A percentile compares a stretch with the other conserved stretches of the same genome.
phyloP scores from a whole-genome alignment of 192 early-diverging fungal genomes.

The Coemansia sp. region DNA sequence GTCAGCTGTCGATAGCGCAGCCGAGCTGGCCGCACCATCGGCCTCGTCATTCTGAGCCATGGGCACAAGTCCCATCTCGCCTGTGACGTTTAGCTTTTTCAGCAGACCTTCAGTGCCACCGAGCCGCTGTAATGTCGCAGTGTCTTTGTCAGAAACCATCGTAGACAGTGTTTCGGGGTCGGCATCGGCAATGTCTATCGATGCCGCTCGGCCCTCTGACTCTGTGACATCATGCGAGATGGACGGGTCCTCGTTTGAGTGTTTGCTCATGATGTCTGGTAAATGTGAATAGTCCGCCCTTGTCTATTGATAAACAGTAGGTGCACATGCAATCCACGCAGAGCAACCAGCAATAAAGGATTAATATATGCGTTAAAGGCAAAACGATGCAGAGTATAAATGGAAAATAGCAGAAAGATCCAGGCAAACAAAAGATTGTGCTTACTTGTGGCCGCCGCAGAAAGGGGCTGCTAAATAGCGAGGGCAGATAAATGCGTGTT shows the following conservation, averaged over 20 bases:
- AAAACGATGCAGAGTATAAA: background rate
- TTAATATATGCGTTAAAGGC: background rate
- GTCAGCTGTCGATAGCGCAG: background rate
- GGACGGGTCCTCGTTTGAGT: background rate
- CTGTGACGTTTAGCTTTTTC: slow-evolving; percentile 23
- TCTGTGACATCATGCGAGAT: background rate
- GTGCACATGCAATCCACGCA: background rate
- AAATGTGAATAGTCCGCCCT: background rate
- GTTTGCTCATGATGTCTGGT: background rate
- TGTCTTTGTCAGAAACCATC: slow-evolving; percentile 47
- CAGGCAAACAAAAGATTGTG: background rate
- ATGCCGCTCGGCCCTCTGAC: background rate
- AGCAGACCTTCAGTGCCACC: slow-evolving; percentile 42
- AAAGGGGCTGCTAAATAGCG: background rate
- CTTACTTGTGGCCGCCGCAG: background rate
- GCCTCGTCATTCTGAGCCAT: background rate
- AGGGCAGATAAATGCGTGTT: background rate
- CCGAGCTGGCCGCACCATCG: background rate
- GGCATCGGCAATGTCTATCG: slow-evolving; percentile 2
- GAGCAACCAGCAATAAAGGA: background rate
- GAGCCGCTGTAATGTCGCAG: slow-evolving; percentile 26
- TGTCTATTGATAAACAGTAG: background rate
- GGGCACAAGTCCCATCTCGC: slow-evolving; percentile 27
- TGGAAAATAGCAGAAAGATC: background rate
- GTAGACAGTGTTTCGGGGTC: slow-evolving; percentile 26